phyloP scores from a whole-genome alignment of 2,329 filamentous ascomycete genomes.

The Tolypocladium album region DNA sequence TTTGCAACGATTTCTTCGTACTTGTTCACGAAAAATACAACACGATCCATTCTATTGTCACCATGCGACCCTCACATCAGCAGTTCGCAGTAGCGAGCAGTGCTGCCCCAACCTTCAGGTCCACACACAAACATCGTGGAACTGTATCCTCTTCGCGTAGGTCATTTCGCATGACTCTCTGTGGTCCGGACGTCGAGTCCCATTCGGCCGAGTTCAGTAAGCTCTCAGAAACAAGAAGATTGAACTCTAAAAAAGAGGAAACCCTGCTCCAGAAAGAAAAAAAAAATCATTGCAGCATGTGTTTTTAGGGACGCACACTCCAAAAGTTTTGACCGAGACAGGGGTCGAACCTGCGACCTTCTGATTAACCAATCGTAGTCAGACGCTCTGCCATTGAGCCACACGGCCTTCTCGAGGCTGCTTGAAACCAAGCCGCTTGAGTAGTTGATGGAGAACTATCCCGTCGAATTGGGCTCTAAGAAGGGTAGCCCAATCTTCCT shows the following conservation, averaged over 20 bases:
- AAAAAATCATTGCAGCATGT: not conserved
- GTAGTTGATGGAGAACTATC: not conserved
- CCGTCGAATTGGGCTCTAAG: not conserved
- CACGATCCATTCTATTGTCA: too few relatives aligned
- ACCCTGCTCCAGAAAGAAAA: not conserved
- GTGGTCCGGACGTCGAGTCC: not conserved
- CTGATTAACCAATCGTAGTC: slow-evolving; percentile 5
- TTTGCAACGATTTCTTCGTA: not conserved
- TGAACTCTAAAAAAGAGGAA: too few relatives aligned
- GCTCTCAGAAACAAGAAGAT: not conserved
- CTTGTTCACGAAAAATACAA: not conserved
- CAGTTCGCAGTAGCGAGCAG: too few relatives aligned
- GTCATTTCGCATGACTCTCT: not conserved
- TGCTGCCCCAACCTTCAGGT: not conserved
- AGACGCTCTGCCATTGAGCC: slow-evolving; percentile 5
- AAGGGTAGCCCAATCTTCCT: not conserved
- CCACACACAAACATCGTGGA: not conserved
- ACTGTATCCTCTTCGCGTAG: too few relatives aligned
- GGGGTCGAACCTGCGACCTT: slow-evolving; percentile 6
- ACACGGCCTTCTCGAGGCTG: slow-evolving; percentile 1
- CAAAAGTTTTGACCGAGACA: slow-evolving; percentile 2
- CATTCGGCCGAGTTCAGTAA: not conserved
- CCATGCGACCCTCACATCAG: too few relatives aligned
- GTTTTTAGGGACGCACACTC: not conserved
- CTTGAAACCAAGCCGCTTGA: not conserved